phyloP scores from a whole-genome alignment of 495 filamentous ascomycete genomes.

The Tuber umbilicatum region DNA sequence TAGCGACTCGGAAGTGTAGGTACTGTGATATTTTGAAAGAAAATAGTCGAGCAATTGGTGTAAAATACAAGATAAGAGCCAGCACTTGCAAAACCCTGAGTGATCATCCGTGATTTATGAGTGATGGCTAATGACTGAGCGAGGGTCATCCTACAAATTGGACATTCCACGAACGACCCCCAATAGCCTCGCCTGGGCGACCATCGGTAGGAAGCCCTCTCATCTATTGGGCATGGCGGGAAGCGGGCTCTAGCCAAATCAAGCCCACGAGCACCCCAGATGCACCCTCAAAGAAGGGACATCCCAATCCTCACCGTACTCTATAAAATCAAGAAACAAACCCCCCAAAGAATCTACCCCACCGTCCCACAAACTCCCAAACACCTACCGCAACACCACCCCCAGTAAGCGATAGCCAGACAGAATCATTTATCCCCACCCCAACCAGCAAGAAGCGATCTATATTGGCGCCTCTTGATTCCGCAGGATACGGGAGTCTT shows the following conservation, averaged over 20 bases:
- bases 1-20: too few relatives aligned
- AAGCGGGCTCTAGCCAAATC: conserved; percentile 38
- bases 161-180: conserved; percentile 50
- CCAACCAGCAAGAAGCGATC: conserved; percentile 47
- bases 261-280: conserved; percentile 46
- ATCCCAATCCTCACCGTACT: background rate
- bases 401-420: too few relatives aligned
- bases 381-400: conserved; percentile 45
- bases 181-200: conserved; percentile 45
- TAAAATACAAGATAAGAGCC: too few relatives aligned
- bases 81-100: conserved; percentile 25
- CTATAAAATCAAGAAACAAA: conserved; percentile 14
- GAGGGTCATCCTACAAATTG: conserved; percentile 61
- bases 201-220: conserved; percentile 49
- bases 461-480: too few relatives aligned
- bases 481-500: too few relatives aligned
- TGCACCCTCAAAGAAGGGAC: conserved; percentile 52
- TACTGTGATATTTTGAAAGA: too few relatives aligned
- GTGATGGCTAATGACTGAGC: background rate
- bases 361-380: conserved; percentile 26
- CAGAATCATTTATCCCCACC: too few relatives aligned
- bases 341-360: conserved; percentile 40
- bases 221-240: conserved; percentile 40
- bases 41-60: too few relatives aligned
- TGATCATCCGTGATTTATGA: background rate